Evolutionary conservation across 1,284 basidiomycete genomes (phyloP).

Genomic region (Cutaneotrichosporon mucoides): DNA sequence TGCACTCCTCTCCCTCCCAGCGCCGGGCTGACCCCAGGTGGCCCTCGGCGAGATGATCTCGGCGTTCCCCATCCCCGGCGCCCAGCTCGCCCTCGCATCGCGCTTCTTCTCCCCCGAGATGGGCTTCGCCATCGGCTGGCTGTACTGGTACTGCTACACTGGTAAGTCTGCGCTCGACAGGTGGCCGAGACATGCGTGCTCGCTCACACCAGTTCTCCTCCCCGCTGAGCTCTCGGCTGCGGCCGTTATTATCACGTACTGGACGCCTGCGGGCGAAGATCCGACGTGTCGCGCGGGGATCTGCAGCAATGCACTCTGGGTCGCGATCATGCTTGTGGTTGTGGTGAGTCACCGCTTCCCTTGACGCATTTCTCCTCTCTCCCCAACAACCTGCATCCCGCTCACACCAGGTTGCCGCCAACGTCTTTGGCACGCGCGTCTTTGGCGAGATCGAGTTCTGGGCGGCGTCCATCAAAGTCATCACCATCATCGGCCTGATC

Average conservation of each 20-base stretch:
- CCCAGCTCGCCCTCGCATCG: conserved; percentile 73
- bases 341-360: conserved; percentile 35
- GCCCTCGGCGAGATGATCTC: conserved; percentile 52
- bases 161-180: conserved; percentile 21
- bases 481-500: conserved; percentile 59
- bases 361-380: no score
- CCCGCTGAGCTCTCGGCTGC: conserved; percentile 77
- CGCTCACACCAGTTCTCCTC: conserved; percentile 52
- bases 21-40: conserved; percentile 18
- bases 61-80: conserved; percentile 55
- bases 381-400: no score
- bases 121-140: conserved; percentile 72
- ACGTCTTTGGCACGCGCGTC: conserved; percentile 27
- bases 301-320: conserved; percentile 51
- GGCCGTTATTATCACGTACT: conserved; percentile 69
- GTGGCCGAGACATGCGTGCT: conserved; percentile 48
- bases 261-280: conserved; percentile 47
- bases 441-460: conserved; percentile 50
- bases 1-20: no score
- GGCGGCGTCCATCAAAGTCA: conserved; percentile 61
- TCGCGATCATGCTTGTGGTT: conserved; percentile 52
- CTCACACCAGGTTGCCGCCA: conserved; percentile 34
- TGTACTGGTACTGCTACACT: conserved; percentile 66
- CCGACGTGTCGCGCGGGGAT: conserved; percentile 10
- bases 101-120: conserved; percentile 60